These are phyloP conservation scores for Schizosaccharomyces japonicus DNA, from an alignment of 805 yeast species.

Conservation along the genomic window DNA sequence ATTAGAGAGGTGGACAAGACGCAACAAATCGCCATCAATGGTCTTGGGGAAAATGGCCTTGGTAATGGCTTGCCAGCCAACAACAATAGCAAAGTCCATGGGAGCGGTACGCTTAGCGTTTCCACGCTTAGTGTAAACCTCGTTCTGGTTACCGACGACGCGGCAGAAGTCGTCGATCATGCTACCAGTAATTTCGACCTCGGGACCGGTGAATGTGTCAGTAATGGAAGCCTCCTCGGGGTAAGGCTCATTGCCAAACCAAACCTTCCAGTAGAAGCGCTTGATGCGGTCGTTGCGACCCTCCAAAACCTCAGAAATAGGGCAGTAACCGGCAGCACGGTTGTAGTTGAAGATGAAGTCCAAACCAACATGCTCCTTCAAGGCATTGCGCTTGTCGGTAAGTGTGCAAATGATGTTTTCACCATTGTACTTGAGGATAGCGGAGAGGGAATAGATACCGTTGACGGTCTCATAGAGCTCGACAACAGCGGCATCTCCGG, in stretches of 20 bases:
- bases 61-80: slow-evolving; percentile 96
- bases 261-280: slow-evolving; percentile 87
- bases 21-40: slow-evolving; percentile 88
- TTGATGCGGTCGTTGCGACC: slow-evolving; percentile 84
- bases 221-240: slow-evolving; percentile 42
- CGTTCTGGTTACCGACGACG: slow-evolving; percentile 91
- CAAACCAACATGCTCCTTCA: slow-evolving; percentile 49
- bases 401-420: slow-evolving; percentile 38
- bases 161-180: slow-evolving; percentile 82
- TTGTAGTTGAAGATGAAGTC: slow-evolving; percentile 56
- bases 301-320: slow-evolving; percentile 70
- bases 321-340: slow-evolving; percentile 83
- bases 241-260: slow-evolving; percentile 46
- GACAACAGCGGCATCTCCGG: slow-evolving; percentile 13
- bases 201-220: slow-evolving; percentile 44
- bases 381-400: slow-evolving; percentile 51
- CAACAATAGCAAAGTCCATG: slow-evolving; percentile 95
- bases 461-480: background rate
- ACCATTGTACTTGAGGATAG: slow-evolving; percentile 15
- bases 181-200: slow-evolving; percentile 42
- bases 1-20: slow-evolving; percentile 82
- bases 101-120: slow-evolving; percentile 71
- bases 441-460: background rate
- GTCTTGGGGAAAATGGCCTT: slow-evolving; percentile 91
- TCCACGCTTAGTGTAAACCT: slow-evolving; percentile 74